Evolutionary conservation across 2,329 filamentous ascomycete species (phyloP), one percentile per base, ranked within the genome.

Genomic region (Penicillium brasilianum): DNA sequence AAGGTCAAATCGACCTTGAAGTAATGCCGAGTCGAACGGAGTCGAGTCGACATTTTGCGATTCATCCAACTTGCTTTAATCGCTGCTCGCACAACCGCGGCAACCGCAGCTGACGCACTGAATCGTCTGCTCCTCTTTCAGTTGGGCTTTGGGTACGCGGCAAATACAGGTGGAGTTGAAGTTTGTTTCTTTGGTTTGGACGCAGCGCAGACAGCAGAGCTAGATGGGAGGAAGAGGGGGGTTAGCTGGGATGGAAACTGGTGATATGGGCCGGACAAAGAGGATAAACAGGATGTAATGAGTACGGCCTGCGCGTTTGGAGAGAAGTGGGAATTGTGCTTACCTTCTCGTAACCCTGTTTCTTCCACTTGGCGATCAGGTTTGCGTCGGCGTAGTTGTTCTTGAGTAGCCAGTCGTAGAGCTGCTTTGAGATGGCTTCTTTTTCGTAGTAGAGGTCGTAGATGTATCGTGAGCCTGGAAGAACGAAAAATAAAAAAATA

Each of bases 111-210:
- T 97, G 55, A 98, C 92, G 74, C 95, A 99, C 77, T 98, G 90
- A 34, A 98, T 89, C 39, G 91, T 90, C 75, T 95, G 90, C 44
- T 92, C 89, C 72, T 96, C 93, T 78, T 97, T 97, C 74, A 99
- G 80, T 76, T 96, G 87, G 34, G 92, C 89, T 74, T 90, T 97
- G 1, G 95, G 95, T 54, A 99, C 94, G 55, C 95, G 91, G 77
- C 95, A 99, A 72, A 99, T 95, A 76, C 95, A 99, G 0, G 94
- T 99, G 66, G 92, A 91, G 78, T 94, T 95, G 82, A 98, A 99
- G 78, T 99, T 99, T 32, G 95, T 99, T 83, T 99, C 95, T 79
- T 98, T 98, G n/a, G 95, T 97, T 79, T 99, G 95, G 59, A 99
- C 94, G 78, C 95, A 99, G 64, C 93, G 88, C 58, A 97, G 83